Evolutionary conservation across 2,329 filamentous ascomycete species (phyloP), one percentile per base, ranked within the genome.

Genomic region (Aureobasidium leucospermi): DNA sequence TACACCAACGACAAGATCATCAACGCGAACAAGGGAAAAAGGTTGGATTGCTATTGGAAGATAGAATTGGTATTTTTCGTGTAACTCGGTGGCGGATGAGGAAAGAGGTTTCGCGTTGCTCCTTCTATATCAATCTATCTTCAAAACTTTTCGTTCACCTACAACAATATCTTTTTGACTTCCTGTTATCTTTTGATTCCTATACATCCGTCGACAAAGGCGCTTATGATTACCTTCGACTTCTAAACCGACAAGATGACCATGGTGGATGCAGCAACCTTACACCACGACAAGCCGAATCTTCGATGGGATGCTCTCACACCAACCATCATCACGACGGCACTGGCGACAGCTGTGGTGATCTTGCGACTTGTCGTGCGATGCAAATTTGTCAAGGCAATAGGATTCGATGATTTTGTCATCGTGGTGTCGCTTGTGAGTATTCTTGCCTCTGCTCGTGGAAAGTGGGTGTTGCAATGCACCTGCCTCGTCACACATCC

Each of bases 321-420:
- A 3, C 70, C 69, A 7, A 67, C 69, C 9, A 66, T 73, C 15
- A 68, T 67, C 5, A 66, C 67, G 43, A 66, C 68, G 11, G 46
- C 62, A 4, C 47, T 73, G 7, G 67, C 71, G 3, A 69, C 67
- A 2, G 23, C 65, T 3, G 64, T 72, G 15, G 73, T 75, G 13
- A 62, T 51, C 3, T 43, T 69, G 41, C 64, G 73, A 63, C 71
- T 71, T 58, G 72, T 71, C 57, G 70, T 72, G 11, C 65, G 73
- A 31, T 63, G 63, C 23, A 64, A 64, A 32, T 61, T 75, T 8
- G 66, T 70, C 7, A 65, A 66, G 6, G 66, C 67, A 28, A 32
- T 71, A 15, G 73, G 72, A 10, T 61, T 67, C 39, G 73, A 75
- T 64, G 73, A 75, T 62, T 66, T 65, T 55, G 66, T 71, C 7